Conservation (phyloP, 352 stramenopile genomes). For the Phytophthora europaea region DNA sequence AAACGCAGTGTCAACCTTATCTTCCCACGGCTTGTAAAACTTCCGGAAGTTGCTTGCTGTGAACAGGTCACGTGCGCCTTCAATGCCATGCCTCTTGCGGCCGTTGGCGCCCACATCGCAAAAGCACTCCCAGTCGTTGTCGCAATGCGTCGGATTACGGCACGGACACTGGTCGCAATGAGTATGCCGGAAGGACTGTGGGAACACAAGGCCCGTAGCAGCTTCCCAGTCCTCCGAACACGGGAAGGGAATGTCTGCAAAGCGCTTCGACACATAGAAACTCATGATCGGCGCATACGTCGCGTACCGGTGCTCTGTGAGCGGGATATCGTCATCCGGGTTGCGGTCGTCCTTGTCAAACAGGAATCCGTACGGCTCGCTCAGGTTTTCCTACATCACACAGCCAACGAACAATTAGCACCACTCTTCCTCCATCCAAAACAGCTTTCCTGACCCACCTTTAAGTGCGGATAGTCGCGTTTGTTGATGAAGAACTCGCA, state of each 20-base stretch:
- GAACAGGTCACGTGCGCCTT: constrained; percentile 94
- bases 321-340: constrained; percentile 93
- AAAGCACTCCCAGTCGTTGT: constrained; percentile 87
- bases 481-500: constrained; percentile 99
- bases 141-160: constrained; percentile 67
- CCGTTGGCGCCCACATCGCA: constrained; percentile 66
- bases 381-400: constrained; percentile 88
- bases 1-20: constrained; percentile 98
- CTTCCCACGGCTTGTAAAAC: constrained; percentile 96
- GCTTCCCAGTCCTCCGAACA: constrained; percentile 96
- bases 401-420: constrained; percentile 2
- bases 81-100: constrained; percentile 80
- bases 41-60: constrained; percentile 98
- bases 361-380: constrained; percentile 98
- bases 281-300: constrained; percentile 98
- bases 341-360: constrained; percentile 98
- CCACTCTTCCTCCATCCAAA: not conserved
- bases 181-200: constrained; percentile 91
- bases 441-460: constrained; percentile 57
- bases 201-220: constrained; percentile 92
- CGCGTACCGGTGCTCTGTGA: constrained; percentile 91
- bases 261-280: constrained; percentile 97
- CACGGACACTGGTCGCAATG: constrained; percentile 86
- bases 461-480: constrained; percentile 98
- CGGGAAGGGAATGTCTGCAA: constrained; percentile 99